Base-by-base conservation (phyloP, 768 basidiomycete genomes). In the Termitomyces bulborhizus region DNA sequence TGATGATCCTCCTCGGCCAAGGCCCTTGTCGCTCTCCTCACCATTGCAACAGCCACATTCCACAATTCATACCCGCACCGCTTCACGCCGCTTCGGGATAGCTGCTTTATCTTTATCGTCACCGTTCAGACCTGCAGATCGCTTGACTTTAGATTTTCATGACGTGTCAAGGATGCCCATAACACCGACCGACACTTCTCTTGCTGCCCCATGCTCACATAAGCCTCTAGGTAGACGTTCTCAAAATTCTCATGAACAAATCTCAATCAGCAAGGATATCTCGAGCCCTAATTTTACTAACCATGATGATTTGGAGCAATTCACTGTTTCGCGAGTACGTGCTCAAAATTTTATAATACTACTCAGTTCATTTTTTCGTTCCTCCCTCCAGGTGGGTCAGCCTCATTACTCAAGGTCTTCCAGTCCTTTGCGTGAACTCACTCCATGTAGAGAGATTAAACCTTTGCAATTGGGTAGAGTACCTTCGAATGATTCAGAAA, bases 1-100 rank as follows among this genome's bases (percentile, higher is more conserved):
- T 5, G 6, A 12, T 39, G 9, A 27, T 13, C 16, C 3, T 29
- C 11, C 12, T 40, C 49, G 37, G n/a, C n/a, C n/a, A 12, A 39
- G 26, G n/a, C 37, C 26, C 6, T 18, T 39, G n/a, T 48, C 27
- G 6, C 40, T 51, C 7, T 59, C 58, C 1, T 59, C 58, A 3
- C 58, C 58, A 1, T 43, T 34, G 37, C 46, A 44, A 24, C 43
- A 42, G 2, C 45, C 18, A 34, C 1, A 32, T 3, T 4, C 45
- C 12, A 41, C 21, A n/a, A 15, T 9, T 29, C 27, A 16, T 40
- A 11, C 56, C 12, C 54, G 53, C 24, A 18, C 37, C 3, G 37
- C 37, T 21, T 16, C 51, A 3, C 31, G 42, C 21, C 21, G 36
- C 36, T 26, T 36, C 11, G 16, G 8, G 5, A 12, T 24, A 29